Base-by-base conservation (phyloP, 2,329 filamentous ascomycete genomes). In the Fusarium succisae region DNA sequence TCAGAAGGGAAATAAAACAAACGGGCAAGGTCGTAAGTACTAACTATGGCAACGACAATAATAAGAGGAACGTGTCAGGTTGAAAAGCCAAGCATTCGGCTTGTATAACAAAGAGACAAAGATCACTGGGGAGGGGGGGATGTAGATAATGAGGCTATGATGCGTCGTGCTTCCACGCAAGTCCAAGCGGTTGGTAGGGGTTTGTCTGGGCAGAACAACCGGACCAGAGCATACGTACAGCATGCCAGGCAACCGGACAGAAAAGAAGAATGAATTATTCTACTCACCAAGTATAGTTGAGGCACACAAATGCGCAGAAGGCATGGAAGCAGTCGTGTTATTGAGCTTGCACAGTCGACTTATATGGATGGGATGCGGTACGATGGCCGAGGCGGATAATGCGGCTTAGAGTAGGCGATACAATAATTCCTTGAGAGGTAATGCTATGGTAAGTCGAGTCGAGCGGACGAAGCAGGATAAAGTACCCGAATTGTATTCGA, bases 281-380 rank as follows among this genome's bases (percentile, higher is more conserved):
- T 51, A 76, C 75, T 77, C 69, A 77, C 76, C 73, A 69, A 67
- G 65, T 56, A 72, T 75, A 72, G 58, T 66, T 61, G 72, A 44
- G 45, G 64, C 69, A 73, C 70, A 53, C 45, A 58, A 58, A 74
- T 64, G 72, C 61, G 63, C 70, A 60, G 72, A 70, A 71, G 70
- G 66, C 76, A 78, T 78, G 76, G 76, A 78, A 78, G 71, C 64
- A 69, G 71, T 66, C 66, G 71, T 61, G 75, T 68, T 72, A 24
- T 63, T 39, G 58, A 65, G 65, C 68, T 74, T 74, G 70, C 70
- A 74, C 75, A 70, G 64, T 67, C 56, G 50, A 73, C 56, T 63
- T 63, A 61, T 66, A 63, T 50, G 59, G 35, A 26, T 26, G 35
- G 24, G 35, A 38, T 39, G 35, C 39, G 43, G 37, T 66, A 30